Conservation (phyloP, 1,284 basidiomycete species). For the Golubevia pallescens region DNA sequence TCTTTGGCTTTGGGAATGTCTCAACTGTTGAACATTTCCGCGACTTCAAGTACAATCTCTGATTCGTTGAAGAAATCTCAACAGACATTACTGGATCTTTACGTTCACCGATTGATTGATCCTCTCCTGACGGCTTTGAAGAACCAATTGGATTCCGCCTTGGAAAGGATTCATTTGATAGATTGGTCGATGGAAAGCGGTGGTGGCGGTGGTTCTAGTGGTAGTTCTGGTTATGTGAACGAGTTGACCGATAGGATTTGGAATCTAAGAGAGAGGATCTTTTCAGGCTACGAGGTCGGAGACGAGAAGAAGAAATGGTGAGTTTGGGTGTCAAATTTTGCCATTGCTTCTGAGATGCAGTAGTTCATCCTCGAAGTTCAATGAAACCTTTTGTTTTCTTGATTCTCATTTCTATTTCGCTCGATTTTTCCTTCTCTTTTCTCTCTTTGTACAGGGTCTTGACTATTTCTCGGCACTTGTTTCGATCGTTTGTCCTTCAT, state of each 20-base stretch:
- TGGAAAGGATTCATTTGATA: background rate
- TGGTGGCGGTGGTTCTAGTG: no score
- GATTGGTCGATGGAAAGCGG: background rate
- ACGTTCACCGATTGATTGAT: background rate
- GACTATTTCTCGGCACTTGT: constrained; percentile 69
- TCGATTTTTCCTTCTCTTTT: background rate
- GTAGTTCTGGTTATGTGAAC: background rate
- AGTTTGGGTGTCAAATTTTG: no score
- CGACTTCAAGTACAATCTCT: background rate
- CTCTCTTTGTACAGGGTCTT: background rate
- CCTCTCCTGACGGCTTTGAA: background rate
- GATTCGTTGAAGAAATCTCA: background rate
- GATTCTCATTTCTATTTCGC: background rate
- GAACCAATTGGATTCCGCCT: background rate
- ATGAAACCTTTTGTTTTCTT: no score
- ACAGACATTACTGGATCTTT: background rate
- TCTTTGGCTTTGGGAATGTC: background rate
- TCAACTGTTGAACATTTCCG: background rate
- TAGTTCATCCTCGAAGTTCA: no score
- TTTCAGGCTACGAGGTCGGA: background rate
- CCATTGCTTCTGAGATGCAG: no score
- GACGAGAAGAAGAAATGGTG: no score
- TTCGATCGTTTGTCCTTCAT: constrained; percentile 84
- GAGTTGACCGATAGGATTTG: background rate
- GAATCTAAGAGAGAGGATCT: background rate